These are phyloP conservation scores for Cryptococcus sp. DNA, from an alignment of 1,284 basidiomycete species.

Conservation along the genomic window DNA sequence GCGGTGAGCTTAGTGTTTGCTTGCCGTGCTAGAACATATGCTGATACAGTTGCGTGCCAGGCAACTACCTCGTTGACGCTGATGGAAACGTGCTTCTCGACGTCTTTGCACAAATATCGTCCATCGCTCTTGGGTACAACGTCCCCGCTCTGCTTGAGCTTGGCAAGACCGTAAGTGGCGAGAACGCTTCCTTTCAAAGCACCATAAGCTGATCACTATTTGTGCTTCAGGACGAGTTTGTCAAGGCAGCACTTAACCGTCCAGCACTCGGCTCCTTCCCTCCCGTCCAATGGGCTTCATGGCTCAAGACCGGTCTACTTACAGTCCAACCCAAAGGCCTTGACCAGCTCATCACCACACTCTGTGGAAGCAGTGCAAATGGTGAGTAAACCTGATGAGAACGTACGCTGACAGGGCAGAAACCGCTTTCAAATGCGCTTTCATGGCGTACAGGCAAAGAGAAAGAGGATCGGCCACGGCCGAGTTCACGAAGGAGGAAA, in stretches of 20 bases:
- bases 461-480: slow-evolving; percentile 35
- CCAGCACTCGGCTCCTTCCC: slow-evolving; percentile 61
- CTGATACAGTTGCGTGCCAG: slow-evolving; percentile 5
- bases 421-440: slow-evolving; percentile 61
- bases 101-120: slow-evolving; percentile 58
- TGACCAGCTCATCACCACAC: slow-evolving; percentile 53
- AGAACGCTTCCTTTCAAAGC: slow-evolving; percentile 19
- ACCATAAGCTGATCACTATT: slow-evolving; percentile 37
- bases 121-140: slow-evolving; percentile 57
- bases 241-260: slow-evolving; percentile 54
- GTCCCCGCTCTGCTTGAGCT: slow-evolving; percentile 55
- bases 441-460: slow-evolving; percentile 51
- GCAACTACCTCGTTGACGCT: slow-evolving; percentile 59
- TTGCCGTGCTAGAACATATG: neutral
- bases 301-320: slow-evolving; percentile 56
- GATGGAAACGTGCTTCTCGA: slow-evolving; percentile 60
- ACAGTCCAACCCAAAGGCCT: slow-evolving; percentile 58
- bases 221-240: slow-evolving; percentile 27
- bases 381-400: slow-evolving; percentile 48
- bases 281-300: slow-evolving; percentile 54
- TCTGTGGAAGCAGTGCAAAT: slow-evolving; percentile 49
- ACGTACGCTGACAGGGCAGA: slow-evolving; percentile 26
- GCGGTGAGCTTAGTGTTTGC: slow-evolving; percentile 16
- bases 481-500: slow-evolving; percentile 42
- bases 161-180: slow-evolving; percentile 24